Base-by-base conservation (phyloP, 768 basidiomycete species). In the Lentinula guzmanii region DNA sequence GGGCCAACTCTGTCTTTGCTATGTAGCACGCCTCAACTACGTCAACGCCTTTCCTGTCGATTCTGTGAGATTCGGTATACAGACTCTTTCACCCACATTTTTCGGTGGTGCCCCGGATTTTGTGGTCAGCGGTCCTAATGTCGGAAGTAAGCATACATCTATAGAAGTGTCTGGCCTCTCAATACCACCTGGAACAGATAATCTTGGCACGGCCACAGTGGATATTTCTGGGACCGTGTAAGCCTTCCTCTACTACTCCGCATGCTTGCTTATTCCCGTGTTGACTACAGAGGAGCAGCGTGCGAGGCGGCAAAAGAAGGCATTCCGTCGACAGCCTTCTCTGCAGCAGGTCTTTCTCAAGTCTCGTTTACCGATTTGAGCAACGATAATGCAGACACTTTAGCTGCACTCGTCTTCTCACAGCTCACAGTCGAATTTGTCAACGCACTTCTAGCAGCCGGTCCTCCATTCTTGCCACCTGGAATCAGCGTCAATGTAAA, bases 361-460 rank as follows among this genome's bases (percentile, higher is more conserved):
- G 78, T 81, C 9, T 82, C 81, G 2, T 84, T 76, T 70, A 84
- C 82, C 16, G 81, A 79, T 13, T 78, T 83, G 63, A 63, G 68
- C 13, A 60, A 72, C 31, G 71, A 76, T 4, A 71, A 66, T 33
- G 46, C 71, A 10, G 70, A 74, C n/a, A 76, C 76, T 45, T 56
- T 67, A 21, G 72, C 78, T 10, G 78, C 81, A 15, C 63, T 69
- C 52, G 72, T 77, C 57, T 82, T 82, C 67, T 72, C 81, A 16
- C 62, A 71, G 15, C 77, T 83, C 48, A 72, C 76, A 43, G 68
- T 77, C 34, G 73, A 71, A 61, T 76, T 83, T 66, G 69, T 75
- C 24, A 52, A 70, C 15, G 72, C 72, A 5, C 65, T 69, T n/a
- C 65, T 79, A 48, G 69, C 68, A 8, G 31, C 61, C n/a, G 46